Evolutionary conservation across 805 yeast genomes (phyloP).

Genomic region (Yueomyces sp.): DNA sequence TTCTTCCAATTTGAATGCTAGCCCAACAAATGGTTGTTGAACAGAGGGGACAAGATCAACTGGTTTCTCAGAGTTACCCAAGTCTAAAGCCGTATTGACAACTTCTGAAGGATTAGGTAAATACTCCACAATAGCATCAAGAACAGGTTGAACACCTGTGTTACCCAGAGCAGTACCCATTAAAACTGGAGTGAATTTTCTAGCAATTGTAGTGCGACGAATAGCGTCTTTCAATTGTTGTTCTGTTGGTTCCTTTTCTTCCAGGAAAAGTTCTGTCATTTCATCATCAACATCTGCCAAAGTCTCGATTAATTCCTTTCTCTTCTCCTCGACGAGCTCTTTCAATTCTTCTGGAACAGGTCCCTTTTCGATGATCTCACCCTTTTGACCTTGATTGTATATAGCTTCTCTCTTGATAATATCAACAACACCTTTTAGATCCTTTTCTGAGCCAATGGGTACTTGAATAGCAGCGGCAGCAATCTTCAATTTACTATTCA

Average conservation of each 20-base stretch:
- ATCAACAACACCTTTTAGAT: slow-evolving; percentile 80
- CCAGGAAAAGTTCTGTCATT: slow-evolving; percentile 84
- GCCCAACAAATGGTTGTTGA: slow-evolving; percentile 75
- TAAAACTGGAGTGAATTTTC: slow-evolving; percentile 96
- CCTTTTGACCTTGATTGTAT: slow-evolving; percentile 82
- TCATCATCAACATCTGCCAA: slow-evolving; percentile 97
- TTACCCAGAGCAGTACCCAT: slow-evolving; percentile 99
- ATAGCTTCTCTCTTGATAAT: slow-evolving; percentile 77
- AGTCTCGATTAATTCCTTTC: slow-evolving; percentile 76
- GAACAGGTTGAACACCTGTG: slow-evolving; percentile 87
- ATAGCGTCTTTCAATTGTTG: slow-evolving; percentile 82
- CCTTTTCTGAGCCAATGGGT: slow-evolving; percentile 89
- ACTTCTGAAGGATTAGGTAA: slow-evolving; percentile 93
- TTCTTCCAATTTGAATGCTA: slow-evolving; percentile 98
- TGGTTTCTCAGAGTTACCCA: slow-evolving; percentile 48
- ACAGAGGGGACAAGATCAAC: slow-evolving; percentile 64
- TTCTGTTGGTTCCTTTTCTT: slow-evolving; percentile 75
- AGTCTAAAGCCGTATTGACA: slow-evolving; percentile 78
- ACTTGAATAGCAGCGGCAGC: slow-evolving; percentile 98
- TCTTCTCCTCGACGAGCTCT: slow-evolving; percentile 80
- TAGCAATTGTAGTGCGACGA: slow-evolving; percentile 87
- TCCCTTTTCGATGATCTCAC: slow-evolving; percentile 58
- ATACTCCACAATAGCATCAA: slow-evolving; percentile 92
- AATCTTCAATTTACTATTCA: slow-evolving; percentile 73
- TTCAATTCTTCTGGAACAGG: slow-evolving; percentile 69